These are phyloP conservation scores for Nyssa sinensis DNA, from an alignment of 148 eudicot genomes.

Conservation along the genomic window DNA sequence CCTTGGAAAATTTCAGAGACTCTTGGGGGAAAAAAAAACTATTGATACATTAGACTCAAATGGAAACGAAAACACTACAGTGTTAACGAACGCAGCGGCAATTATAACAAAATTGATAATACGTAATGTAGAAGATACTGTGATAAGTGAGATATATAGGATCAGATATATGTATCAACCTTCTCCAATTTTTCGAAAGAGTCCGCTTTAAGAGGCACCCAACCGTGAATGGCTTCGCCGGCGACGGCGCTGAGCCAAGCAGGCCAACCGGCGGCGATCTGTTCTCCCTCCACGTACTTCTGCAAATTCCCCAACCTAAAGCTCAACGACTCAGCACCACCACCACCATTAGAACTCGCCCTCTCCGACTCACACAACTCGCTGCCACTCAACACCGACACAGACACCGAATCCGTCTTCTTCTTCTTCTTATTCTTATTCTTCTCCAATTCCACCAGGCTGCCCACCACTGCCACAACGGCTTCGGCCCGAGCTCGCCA, in stretches of 20 bases:
- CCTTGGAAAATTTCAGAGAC: not conserved
- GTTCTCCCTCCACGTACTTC: slow-evolving; percentile 76
- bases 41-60: not conserved
- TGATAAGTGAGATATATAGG: not conserved
- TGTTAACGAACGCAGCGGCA: too few species aligned
- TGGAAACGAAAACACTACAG: too few species aligned
- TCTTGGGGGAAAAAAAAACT: not conserved
- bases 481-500: slow-evolving; percentile 42
- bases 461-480: slow-evolving; percentile 28
- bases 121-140: not conserved
- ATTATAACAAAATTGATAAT: too few species aligned
- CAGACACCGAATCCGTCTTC: slow-evolving; percentile 41
- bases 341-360: slow-evolving; percentile 40
- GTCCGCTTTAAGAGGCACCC: slow-evolving; percentile 84
- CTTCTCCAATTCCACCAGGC: slow-evolving; percentile 34
- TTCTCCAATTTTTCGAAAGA: slow-evolving; percentile 86
- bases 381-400: slow-evolving; percentile 46
- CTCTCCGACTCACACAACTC: slow-evolving; percentile 56
- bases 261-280: slow-evolving; percentile 99
- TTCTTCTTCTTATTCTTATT: slow-evolving; percentile 44
- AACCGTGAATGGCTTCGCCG: slow-evolving; percentile 92
- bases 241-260: slow-evolving; percentile 97
- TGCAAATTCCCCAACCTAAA: slow-evolving; percentile 80
- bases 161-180: slow-evolving; percentile 30
- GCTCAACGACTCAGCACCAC: slow-evolving; percentile 63